Conservation (phyloP, 2,329 filamentous ascomycete genomes). For the Ambrosiella beaveri region DNA sequence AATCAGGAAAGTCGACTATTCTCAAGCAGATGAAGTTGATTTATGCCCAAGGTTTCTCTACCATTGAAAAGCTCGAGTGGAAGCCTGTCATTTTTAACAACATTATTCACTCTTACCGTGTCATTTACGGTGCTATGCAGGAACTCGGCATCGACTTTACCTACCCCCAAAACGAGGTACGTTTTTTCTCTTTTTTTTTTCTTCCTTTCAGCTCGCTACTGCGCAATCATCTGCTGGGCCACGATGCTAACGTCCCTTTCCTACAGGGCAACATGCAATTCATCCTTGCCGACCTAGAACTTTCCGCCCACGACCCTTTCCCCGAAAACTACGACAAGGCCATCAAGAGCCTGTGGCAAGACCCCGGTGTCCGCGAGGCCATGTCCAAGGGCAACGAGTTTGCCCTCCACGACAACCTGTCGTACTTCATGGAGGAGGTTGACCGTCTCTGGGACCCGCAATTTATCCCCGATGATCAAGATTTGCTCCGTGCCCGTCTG, state of each 20-base stretch:
- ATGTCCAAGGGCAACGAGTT: slow-evolving; percentile 92
- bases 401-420: slow-evolving; percentile 84
- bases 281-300: slow-evolving; percentile 64
- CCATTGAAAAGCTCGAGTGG: slow-evolving; percentile 80
- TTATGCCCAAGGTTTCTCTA: slow-evolving; percentile 79
- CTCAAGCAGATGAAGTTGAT: slow-evolving; percentile 99
- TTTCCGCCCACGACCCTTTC: slow-evolving; percentile 65
- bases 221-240: not conserved
- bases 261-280: slow-evolving; percentile 54
- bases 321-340: slow-evolving; percentile 62
- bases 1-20: slow-evolving; percentile 82
- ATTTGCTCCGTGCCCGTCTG: slow-evolving; percentile 77
- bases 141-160: slow-evolving; percentile 68
- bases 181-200: not conserved
- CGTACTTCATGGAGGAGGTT: slow-evolving; percentile 73
- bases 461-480: slow-evolving; percentile 84
- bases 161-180: slow-evolving; percentile 60
- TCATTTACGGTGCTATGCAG: slow-evolving; percentile 80
- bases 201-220: not conserved
- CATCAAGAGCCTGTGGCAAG: slow-evolving; percentile 69
- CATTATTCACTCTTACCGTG: slow-evolving; percentile 77
- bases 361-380: slow-evolving; percentile 69
- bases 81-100: slow-evolving; percentile 94
- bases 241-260: slow-evolving; percentile 26
- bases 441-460: slow-evolving; percentile 58